phyloP scores from a whole-genome alignment of 345 rosid species.

The Citrus reticulata region DNA sequence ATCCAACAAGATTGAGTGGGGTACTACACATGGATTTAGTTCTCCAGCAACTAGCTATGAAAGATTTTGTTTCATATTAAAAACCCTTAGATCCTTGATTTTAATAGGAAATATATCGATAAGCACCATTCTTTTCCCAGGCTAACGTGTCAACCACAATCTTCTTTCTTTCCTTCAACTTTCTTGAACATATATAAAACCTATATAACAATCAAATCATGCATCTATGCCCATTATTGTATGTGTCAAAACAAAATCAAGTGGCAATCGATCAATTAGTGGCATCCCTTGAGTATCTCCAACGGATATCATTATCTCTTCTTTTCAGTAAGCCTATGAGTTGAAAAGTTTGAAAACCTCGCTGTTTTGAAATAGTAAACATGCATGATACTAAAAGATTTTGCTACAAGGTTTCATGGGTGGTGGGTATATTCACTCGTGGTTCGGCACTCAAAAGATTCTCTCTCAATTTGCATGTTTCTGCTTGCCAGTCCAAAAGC shows the following conservation, averaged over 20 bases:
- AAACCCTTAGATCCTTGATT: not conserved
- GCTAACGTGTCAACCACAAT: slow-evolving; percentile 18
- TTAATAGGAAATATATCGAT: not conserved
- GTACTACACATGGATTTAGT: not conserved
- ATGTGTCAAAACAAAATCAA: not conserved
- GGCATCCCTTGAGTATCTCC: slow-evolving; percentile 8
- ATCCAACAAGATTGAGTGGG: not conserved
- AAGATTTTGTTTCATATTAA: not conserved
- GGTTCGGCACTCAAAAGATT: not conserved
- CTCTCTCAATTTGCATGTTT: not conserved
- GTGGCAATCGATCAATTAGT: not conserved
- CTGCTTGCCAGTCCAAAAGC: not conserved
- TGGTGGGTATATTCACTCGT: not conserved
- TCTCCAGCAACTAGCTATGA: not conserved
- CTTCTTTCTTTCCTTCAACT: not conserved
- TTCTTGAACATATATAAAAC: not conserved
- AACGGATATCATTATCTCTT: not conserved
- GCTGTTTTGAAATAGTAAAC: not conserved
- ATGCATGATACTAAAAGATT: not conserved
- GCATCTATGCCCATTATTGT: not conserved
- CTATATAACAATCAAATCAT: not conserved
- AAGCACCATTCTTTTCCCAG: not conserved
- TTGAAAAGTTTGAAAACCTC: not conserved
- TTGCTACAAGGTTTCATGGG: not conserved
- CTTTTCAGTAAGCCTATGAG: not conserved